These are phyloP conservation scores for Fusarium mangiferae DNA, from an alignment of 2,329 filamentous ascomycete genomes.

Conservation along the genomic window DNA sequence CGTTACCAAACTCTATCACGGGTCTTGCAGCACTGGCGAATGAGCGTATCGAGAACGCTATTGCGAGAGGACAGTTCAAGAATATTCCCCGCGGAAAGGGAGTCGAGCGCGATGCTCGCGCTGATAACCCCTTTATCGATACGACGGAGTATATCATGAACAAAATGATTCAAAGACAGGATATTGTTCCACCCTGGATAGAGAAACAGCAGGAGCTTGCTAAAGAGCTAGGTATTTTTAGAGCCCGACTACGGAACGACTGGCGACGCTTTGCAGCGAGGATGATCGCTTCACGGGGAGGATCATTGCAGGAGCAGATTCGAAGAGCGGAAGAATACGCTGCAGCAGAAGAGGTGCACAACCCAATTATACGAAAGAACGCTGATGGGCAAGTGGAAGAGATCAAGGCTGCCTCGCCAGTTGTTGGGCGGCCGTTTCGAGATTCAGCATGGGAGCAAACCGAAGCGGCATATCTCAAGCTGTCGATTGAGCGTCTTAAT, in stretches of 20 bases:
- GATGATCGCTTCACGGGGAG: constrained; percentile 81
- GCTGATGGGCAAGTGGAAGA: constrained; percentile 51
- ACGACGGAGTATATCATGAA: constrained; percentile 99
- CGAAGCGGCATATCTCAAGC: constrained; percentile 78
- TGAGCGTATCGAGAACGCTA: constrained; percentile 91
- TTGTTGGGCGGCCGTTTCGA: constrained; percentile 70
- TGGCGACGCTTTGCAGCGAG: constrained; percentile 87
- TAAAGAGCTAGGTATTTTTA: constrained; percentile 75
- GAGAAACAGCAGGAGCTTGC: constrained; percentile 95
- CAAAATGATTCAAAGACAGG: constrained; percentile 96
- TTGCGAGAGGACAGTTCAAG: constrained; percentile 87
- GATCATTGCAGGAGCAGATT: constrained; percentile 79
- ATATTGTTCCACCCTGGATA: constrained; percentile 97
- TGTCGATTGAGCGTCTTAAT: constrained; percentile 84
- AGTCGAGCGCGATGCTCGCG: constrained; percentile 82
- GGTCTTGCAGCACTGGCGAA: constrained; percentile 88
- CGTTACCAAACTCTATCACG: constrained; percentile 79
- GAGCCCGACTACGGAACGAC: constrained; percentile 78
- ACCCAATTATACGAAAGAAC: constrained; percentile 63
- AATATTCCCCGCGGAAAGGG: constrained; percentile 84
- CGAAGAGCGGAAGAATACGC: constrained; percentile 77
- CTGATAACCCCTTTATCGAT: constrained; percentile 89
- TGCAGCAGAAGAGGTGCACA: constrained; percentile 74
- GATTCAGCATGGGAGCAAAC: constrained; percentile 79
- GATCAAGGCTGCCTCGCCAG: constrained; percentile 49